Percentiles rank a stretch among this genome's conserved stretches.
These are phyloP conservation scores for Backusella mclennaniae DNA, from an alignment of 192 early-diverging fungal species.

Conservation along the genomic window DNA sequence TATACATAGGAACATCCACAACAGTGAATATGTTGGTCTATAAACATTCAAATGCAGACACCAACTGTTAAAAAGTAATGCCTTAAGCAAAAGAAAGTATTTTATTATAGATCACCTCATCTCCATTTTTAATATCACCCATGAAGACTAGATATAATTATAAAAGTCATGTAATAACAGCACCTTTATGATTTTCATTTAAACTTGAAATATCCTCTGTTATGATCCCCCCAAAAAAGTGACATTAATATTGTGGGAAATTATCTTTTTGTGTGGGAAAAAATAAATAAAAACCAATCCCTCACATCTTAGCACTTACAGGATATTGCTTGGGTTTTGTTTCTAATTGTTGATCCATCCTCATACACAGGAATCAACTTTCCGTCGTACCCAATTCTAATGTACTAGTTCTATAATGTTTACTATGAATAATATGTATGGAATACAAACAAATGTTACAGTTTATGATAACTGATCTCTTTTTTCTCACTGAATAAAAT, in stretches of 20 bases:
- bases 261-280: background rate
- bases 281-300: background rate
- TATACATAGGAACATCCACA: background rate
- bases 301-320: background rate
- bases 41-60: background rate
- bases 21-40: background rate
- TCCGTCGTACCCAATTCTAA: background rate
- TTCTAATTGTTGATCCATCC: background rate
- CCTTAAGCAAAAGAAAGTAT: background rate
- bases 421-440: background rate
- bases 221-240: background rate
- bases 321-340: too few species aligned
- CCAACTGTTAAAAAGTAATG: background rate
- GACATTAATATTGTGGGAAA: background rate
- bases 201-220: background rate
- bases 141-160: background rate
- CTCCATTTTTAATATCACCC: too few species aligned
- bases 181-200: background rate
- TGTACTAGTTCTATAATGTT: background rate
- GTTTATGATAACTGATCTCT: background rate
- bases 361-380: too few species aligned
- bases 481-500: background rate
- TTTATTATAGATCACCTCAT: background rate
- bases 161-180: background rate
- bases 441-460: background rate